Evolutionary conservation across 768 basidiomycete species (phyloP).

Genomic region (Mycena pura): DNA sequence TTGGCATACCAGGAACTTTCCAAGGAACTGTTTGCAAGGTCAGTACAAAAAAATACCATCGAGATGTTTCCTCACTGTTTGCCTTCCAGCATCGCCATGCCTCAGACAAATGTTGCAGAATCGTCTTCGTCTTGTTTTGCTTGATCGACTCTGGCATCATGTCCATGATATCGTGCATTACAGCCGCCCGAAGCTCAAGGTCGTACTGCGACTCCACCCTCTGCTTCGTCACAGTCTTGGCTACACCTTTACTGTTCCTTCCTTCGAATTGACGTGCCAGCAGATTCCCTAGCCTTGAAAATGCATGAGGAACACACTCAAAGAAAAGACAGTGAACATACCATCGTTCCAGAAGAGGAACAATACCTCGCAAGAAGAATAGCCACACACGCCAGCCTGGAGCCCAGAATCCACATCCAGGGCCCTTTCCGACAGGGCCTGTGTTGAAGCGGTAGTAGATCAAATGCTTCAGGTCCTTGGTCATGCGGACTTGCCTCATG

Average conservation of each 20-base stretch:
- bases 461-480: conserved; percentile 97
- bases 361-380: conserved; percentile 99
- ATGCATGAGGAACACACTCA: background rate
- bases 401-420: conserved; percentile 99
- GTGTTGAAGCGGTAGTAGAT: conserved; percentile 99
- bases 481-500: conserved; percentile 99
- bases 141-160: conserved; percentile 99
- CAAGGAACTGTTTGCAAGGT: conserved; percentile 72
- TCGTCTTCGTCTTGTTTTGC: conserved; percentile 99
- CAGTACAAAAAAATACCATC: background rate
- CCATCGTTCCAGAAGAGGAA: conserved; percentile 97
- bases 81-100: conserved; percentile 99
- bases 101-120: conserved; percentile 96
- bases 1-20: conserved; percentile 99
- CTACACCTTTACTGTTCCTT: conserved; percentile 93
- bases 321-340: conserved; percentile 34
- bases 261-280: conserved; percentile 99
- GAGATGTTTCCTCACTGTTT: conserved; percentile 59
- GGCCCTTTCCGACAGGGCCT: conserved; percentile 98
- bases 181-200: conserved; percentile 94
- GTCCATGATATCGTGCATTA: conserved; percentile 99
- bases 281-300: conserved; percentile 83
- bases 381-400: conserved; percentile 99
- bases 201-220: conserved; percentile 99
- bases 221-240: conserved; percentile 99